Evolutionary conservation across 169 alveolate species (phyloP), one percentile per base, ranked within the genome.

Genomic region (Toxoplasma gondii): DNA sequence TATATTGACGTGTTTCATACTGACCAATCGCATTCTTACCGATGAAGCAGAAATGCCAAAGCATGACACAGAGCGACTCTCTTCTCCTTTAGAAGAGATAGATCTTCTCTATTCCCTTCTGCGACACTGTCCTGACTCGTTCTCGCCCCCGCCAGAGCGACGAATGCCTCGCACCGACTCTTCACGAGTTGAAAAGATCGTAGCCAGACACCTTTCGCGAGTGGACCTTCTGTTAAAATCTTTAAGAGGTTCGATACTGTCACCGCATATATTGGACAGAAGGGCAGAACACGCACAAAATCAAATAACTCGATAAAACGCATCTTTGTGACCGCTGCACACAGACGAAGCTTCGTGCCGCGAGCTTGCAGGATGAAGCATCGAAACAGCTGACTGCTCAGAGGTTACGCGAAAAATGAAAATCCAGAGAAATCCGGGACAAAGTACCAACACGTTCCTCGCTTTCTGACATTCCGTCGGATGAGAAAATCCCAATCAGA

Each of bases 151-250:
- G 67, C 67, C 16, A 82, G 64, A 38, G 64, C 90, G 19, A 82
- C 39, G 38, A 82, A 43, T 1, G 90, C 90, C 67, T 82, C 90
- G 64, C 90, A 82, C 34, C 67, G 90, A 38, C 41, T 36, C 67
- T 44, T 82, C 39, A 43, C 67, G 36, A 41, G 39, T 49, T 82
- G 90, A 41, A 82, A 82, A 82, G 90, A 82, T 38, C 90, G 53
- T 1, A 22, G 69, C 67, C 53, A 39, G 38, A 36, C 41, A 16
- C 90, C 90, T 38, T 22, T 7, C 41, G 54, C 67, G 38, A 82
- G 38, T 1, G 69, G n/a, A 1, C 49, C 86, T 12, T 36, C 34
- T 34, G 41, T 82, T 41, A 82, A 49, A 36, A 82, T 22, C 69
- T 19, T 31, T 19, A 82, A 49, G 5, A 82, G 24, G 0, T 67